Evolutionary conservation across 768 basidiomycete species (phyloP).

Genomic region (Rossbeevera mucosa): DNA sequence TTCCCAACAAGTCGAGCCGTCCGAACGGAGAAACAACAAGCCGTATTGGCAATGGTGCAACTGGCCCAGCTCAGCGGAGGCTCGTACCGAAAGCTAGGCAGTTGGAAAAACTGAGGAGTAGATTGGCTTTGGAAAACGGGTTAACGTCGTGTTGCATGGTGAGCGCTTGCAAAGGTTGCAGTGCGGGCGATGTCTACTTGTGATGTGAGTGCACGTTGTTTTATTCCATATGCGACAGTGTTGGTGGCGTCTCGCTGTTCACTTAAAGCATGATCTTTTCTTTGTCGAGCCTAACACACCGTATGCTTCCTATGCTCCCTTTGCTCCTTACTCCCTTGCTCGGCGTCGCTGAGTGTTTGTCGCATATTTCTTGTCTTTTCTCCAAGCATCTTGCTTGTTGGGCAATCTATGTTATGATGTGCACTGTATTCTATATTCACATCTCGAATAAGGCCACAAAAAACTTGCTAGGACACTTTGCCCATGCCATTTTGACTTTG

Average conservation of each 20-base stretch:
- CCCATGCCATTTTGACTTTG: conserved; percentile 23
- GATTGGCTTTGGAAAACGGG: conserved; percentile 42
- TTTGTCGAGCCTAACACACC: conserved; percentile 1
- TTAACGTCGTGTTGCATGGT: conserved; percentile 20
- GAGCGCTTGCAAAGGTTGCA: conserved; percentile 29
- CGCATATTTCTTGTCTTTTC: conserved; percentile 19
- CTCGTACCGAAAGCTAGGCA: conserved; percentile 66
- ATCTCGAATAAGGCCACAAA: conserved; percentile 7
- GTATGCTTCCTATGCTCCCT: conserved; percentile 22
- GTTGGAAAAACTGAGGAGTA: conserved; percentile 54
- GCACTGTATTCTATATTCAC: conserved; percentile 25
- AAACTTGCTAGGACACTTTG: conserved; percentile 21
- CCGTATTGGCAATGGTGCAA: conserved; percentile 7
- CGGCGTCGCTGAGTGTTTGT: conserved; percentile 9
- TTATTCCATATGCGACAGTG: conserved; percentile 1
- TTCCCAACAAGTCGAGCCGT: conserved; percentile 15
- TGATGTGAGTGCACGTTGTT: conserved; percentile 21
- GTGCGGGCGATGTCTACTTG: conserved; percentile 21
- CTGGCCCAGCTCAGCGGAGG: conserved; percentile 23
- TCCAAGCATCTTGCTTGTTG: conserved; percentile 1
- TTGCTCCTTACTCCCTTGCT: conserved; percentile 3
- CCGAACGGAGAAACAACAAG: conserved; percentile 7
- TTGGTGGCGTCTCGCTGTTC: conserved; percentile 5
- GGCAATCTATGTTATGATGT: conserved; percentile 20
- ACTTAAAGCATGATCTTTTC: conserved; percentile 9